Evolutionary conservation across 768 basidiomycete genomes (phyloP), one percentile per base, ranked within the genome.

Genomic region (Termitomyces sp.): DNA sequence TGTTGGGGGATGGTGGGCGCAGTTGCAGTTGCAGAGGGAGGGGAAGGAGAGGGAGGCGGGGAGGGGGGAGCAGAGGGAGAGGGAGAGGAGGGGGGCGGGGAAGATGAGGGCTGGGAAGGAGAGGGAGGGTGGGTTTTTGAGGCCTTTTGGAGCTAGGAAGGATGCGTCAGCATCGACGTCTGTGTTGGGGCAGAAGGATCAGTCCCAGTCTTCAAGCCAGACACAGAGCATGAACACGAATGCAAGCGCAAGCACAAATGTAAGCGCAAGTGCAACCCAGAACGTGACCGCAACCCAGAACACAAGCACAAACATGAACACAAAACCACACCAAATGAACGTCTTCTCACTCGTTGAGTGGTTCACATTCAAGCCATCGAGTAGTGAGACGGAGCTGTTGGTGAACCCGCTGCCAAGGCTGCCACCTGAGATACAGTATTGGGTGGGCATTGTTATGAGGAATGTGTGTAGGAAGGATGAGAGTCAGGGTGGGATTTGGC

Each of bases 401-500:
- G 20, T 84, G 7, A 86, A 85, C 57, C 85, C 87, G 0, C 88
- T 84, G 5, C 88, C 90, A 3, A 81, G 86, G 52, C 76, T 95
- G 7, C 94, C 95, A 0, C 79, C 82, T 11, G 96, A 98, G 72
- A 96, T 99, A 24, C 94, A 97, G 74, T 97, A 98, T 68, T 98
- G 97, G 97, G 97, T 96, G 0, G 94, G 95, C 3, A 96, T 98
- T n/a, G 97, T 98, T 69, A 99, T 98, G 97, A 84, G 97, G 56
- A 99, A 99, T 73, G 97, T 96, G 13, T 99, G 97, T 76, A 80
- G 96, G 71, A 98, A 99, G 78, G 97, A 98, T 67, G 96, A 98
- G 64, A 86, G 82, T 53, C 78, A 89, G 39, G 95, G 95, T 56
- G 97, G 97, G 12, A 95, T 98, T 63, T 76, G 97, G 59, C 97